Percentiles rank a stretch among this genome's conserved stretches.
Conservation (phyloP, 2,329 filamentous ascomycete genomes). For the Pseudogymnoascus sp. region DNA sequence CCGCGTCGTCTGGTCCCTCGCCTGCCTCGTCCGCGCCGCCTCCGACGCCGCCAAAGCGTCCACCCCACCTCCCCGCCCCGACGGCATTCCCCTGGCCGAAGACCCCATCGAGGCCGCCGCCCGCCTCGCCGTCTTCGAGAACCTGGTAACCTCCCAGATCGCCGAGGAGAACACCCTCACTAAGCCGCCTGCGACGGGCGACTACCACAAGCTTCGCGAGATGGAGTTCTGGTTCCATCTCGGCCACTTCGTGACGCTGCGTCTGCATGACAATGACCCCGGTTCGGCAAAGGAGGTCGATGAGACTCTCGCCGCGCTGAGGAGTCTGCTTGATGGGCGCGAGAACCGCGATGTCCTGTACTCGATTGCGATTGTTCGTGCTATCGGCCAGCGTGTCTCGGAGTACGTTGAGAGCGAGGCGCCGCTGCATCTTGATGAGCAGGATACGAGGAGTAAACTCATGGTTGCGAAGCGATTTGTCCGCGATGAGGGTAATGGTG, state of each 20-base stretch:
- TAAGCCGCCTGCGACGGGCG: conserved; percentile 40
- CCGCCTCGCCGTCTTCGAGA: conserved; percentile 67
- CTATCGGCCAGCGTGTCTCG: conserved; percentile 59
- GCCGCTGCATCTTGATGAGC: conserved; percentile 55
- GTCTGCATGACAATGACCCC: conserved; percentile 45
- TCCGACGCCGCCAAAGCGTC: conserved; percentile 23
- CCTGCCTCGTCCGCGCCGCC: conserved; percentile 33
- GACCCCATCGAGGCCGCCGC: conserved; percentile 56
- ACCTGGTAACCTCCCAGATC: conserved; percentile 64
- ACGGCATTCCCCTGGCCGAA: conserved; percentile 42
- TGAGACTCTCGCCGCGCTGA: conserved; percentile 54
- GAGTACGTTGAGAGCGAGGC: conserved; percentile 48
- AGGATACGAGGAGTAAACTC: conserved; percentile 57
- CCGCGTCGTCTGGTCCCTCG: conserved; percentile 52
- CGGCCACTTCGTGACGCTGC: conserved; percentile 60
- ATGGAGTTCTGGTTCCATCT: conserved; percentile 77
- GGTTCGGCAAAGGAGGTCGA: conserved; percentile 52
- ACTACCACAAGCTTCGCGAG: conserved; percentile 51
- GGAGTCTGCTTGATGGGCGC: conserved; percentile 64
- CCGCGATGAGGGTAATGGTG: conserved; percentile 53
- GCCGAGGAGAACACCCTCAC: conserved; percentile 50
- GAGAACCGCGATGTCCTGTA: conserved; percentile 90
- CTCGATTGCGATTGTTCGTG: conserved; percentile 72
- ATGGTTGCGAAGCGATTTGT: conserved; percentile 64
- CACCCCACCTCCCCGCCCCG: conserved; percentile 13